Evolutionary conservation across 352 stramenopile genomes (phyloP).

Genomic region (Phytopythium mirpurense): DNA sequence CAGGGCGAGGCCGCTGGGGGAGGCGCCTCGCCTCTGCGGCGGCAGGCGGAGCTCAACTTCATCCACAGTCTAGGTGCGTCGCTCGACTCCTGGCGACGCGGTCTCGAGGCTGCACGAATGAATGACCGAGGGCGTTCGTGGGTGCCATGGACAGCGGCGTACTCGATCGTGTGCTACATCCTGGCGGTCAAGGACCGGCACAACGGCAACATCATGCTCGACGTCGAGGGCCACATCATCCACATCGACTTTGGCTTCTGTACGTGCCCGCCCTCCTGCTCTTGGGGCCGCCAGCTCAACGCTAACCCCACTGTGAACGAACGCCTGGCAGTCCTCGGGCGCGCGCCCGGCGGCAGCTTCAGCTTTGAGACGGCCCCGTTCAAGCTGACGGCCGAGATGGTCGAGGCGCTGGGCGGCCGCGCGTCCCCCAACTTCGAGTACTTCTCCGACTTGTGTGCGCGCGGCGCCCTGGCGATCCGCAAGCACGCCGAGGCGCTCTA

Average conservation of each 20-base stretch:
- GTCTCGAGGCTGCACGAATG: too few species aligned
- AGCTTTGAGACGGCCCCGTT: constrained; percentile 97
- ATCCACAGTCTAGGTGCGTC: constrained; percentile 70
- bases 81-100: too few species aligned
- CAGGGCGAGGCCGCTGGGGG: constrained; percentile 19
- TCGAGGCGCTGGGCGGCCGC: constrained; percentile 91
- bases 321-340: constrained; percentile 46
- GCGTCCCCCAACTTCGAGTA: constrained; percentile 89
- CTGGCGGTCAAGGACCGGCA: constrained; percentile 98
- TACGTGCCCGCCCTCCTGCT: constrained; percentile 22
- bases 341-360: constrained; percentile 87
- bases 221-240: constrained; percentile 94
- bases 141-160: constrained; percentile 85
- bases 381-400: constrained; percentile 96
- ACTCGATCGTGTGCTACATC: constrained; percentile 97
- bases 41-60: constrained; percentile 74
- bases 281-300: not conserved
- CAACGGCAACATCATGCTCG: constrained; percentile 99
- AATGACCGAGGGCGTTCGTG: too few species aligned
- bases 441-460: constrained; percentile 93
- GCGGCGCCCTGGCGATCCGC: constrained; percentile 89
- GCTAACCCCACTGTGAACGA: constrained; percentile 1
- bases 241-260: constrained; percentile 99
- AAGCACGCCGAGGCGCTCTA: constrained; percentile 93
- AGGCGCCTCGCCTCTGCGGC: constrained; percentile 23